Evolutionary conservation across 1,139 yeast genomes (phyloP).

Genomic region (Pichia sp.): DNA sequence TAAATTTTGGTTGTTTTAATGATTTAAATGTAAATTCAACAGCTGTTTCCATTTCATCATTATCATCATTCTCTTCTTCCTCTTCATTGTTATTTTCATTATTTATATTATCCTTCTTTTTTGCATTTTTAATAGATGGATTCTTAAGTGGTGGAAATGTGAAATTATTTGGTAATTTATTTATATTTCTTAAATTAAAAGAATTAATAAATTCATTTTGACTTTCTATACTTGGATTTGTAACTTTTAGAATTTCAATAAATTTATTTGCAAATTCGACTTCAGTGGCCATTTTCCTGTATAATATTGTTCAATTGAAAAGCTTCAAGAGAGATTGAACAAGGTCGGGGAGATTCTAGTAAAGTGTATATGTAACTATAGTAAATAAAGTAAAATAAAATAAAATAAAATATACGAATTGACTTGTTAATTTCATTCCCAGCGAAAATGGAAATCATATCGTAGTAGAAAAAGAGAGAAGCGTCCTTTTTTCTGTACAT

Average conservation of each 20-base stretch:
- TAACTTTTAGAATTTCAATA: conserved; percentile 21
- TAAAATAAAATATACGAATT: too few species aligned
- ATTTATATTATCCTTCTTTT: conserved; percentile 1
- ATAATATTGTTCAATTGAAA: too few species aligned
- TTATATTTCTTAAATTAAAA: conserved; percentile 2
- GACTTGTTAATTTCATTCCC: too few species aligned
- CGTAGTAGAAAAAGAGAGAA: too few species aligned
- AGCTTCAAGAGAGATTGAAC: too few species aligned
- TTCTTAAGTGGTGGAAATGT: conserved; percentile 16
- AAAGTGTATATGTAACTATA: too few species aligned
- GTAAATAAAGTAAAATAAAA: too few species aligned
- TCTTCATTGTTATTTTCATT: conserved; percentile 4
- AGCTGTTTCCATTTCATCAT: background rate
- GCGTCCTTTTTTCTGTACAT: too few species aligned
- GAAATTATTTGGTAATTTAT: conserved; percentile 11
- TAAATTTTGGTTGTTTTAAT: conserved; percentile 41
- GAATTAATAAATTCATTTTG: conserved; percentile 5
- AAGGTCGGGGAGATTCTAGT: too few species aligned
- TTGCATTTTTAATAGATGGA: conserved; percentile 16
- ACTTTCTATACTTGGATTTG: conserved; percentile 15
- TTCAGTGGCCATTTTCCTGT: conserved; percentile 18
- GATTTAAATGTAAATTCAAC: conserved; percentile 35
- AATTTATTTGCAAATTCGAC: conserved; percentile 25
- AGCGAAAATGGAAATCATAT: too few species aligned
- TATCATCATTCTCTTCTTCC: background rate